Conservation (phyloP, 768 basidiomycete species). For the Russula compacta region DNA sequence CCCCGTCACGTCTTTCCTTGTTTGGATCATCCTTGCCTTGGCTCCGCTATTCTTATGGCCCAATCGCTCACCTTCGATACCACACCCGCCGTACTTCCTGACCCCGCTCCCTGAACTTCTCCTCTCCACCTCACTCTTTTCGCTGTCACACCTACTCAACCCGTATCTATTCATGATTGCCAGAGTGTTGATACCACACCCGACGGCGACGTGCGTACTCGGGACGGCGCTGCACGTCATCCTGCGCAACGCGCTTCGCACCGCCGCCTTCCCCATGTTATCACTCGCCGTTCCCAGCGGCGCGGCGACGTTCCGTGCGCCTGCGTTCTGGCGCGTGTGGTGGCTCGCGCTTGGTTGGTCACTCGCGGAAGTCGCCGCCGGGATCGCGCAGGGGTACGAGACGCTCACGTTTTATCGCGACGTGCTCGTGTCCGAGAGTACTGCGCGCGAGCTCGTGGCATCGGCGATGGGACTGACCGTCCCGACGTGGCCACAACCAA, state of each 20-base stretch:
- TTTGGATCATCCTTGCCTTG: conserved; percentile 41
- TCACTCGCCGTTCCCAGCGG: conserved; percentile 38
- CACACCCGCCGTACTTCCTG: conserved; percentile 42
- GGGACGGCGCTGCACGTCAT: conserved; percentile 40
- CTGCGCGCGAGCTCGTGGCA: conserved; percentile 34
- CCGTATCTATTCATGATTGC: conserved; percentile 36
- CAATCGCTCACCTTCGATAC: conserved; percentile 24
- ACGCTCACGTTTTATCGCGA: conserved; percentile 59
- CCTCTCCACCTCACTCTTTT: conserved; percentile 52
- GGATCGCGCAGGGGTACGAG: conserved; percentile 63
- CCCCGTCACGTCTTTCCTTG: conserved; percentile 27
- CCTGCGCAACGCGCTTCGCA: conserved; percentile 45
- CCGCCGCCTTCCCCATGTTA: conserved; percentile 45
- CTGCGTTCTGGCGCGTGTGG: conserved; percentile 61
- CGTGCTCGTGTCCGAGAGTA: conserved; percentile 44
- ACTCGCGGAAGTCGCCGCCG: conserved; percentile 53
- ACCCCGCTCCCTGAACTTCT: conserved; percentile 60
- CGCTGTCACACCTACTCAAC: conserved; percentile 46
- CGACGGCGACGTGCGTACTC: conserved; percentile 29
- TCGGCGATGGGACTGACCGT: conserved; percentile 16
- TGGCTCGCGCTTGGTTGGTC: conserved; percentile 75
- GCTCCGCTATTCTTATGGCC: conserved; percentile 43
- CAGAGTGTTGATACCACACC: conserved; percentile 25
- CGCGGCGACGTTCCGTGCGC: conserved; percentile 44
- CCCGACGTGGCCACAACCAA: conserved; percentile 10